These are phyloP conservation scores for Plasmodium adleri DNA, from an alignment of 169 alveolate genomes.

Conservation along the genomic window DNA sequence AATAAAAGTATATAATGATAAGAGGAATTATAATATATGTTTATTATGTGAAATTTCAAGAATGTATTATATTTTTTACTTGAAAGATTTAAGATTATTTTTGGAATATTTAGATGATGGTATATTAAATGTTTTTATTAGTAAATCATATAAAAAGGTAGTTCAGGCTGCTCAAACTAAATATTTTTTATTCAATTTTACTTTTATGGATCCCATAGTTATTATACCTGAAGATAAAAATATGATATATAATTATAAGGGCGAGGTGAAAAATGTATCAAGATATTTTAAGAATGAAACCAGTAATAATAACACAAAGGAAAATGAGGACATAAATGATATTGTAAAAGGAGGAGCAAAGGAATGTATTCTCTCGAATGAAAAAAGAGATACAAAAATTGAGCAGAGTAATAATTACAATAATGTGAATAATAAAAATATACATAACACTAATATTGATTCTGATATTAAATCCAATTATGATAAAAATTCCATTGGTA, in stretches of 20 bases:
- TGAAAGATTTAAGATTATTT: constrained; percentile 84
- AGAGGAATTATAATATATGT: constrained; percentile 75
- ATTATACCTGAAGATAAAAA: constrained; percentile 77
- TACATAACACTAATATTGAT: too few species aligned
- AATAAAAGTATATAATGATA: constrained; percentile 67
- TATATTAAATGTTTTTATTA: constrained; percentile 86
- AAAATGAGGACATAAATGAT: background rate
- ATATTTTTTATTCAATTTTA: constrained; percentile 63
- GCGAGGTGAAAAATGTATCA: constrained; percentile 43
- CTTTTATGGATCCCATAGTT: constrained; percentile 59
- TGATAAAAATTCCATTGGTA: background rate
- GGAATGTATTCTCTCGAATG: too few species aligned
- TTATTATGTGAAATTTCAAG: constrained; percentile 80
- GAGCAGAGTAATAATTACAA: too few species aligned
- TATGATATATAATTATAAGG: constrained; percentile 74
- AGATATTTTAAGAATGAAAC: background rate
- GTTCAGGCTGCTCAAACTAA: constrained; percentile 86
- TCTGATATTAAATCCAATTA: background rate
- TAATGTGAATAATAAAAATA: too few species aligned
- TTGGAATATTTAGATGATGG: constrained; percentile 89
- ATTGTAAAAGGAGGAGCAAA: too few species aligned
- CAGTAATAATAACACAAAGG: background rate
- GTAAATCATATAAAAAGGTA: constrained; percentile 88
- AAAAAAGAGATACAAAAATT: too few species aligned
- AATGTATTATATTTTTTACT: constrained; percentile 83